Base-by-base conservation (phyloP, 129 eudicot species). In the carrot (Daucus carota) region DNA sequence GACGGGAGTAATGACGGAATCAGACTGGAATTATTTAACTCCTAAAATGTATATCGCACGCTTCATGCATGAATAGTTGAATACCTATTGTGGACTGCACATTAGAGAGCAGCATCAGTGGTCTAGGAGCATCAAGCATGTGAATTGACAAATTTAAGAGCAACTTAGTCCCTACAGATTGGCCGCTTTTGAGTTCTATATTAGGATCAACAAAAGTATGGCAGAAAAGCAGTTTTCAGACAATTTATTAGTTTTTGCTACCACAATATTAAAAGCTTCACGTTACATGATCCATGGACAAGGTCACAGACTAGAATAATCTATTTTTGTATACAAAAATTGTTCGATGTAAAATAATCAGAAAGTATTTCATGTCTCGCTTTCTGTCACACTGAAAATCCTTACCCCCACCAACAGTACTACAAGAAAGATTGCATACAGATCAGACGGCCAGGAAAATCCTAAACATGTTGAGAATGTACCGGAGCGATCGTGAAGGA, bases 381-480 rank as follows among this genome's bases (percentile, higher is more conserved):
- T 65, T 31, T 65, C 20, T 32, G 70, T 13, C 17, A 31, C 70
- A 65, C 33, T 70, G 32, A 38, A 8, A 9, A 68, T 18, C 44
- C 73, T 40, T 36, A 14, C 47, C 14, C 38, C 73, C 47, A 69
- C 74, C 74, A 41, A 45, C 52, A 70, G 22, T 34, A 12, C 3
- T 20, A 48, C 29, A 32, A 60, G 9, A 32, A 48, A 73, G 28
- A 46, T 32, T 31, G 14, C 44, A 74, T 33, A 48, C 76, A 74
- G 47, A 74, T 54, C 69, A 36, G 66, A 52, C 48, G 77, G 77
- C 54, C 77, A 20, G 26, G 47, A 74, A 74, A 52, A 74, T 36
- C 70, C 20, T 33, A 0, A 36, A 54, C 69, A 52, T 74, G 4
- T 32, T 45, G 29, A 52, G 29, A 33, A 74, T 45, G 24, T 31